phyloP scores from a whole-genome alignment of 176 grass and related monocot genomes.

The Rhynchospora breviuscula region DNA sequence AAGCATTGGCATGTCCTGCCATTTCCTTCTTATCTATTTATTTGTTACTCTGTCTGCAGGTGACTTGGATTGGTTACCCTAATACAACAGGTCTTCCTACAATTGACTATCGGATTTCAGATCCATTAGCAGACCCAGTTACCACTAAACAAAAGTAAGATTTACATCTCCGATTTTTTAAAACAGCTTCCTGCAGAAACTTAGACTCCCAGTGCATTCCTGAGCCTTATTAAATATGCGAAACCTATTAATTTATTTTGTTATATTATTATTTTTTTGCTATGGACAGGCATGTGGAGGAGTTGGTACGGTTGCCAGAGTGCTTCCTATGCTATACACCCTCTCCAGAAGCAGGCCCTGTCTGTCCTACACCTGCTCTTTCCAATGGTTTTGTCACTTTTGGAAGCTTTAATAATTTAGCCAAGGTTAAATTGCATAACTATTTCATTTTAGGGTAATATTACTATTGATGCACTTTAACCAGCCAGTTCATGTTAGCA shows the following conservation, averaged over 20 bases:
- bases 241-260: background rate
- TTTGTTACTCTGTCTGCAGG: constrained; percentile 32
- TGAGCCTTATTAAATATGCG: background rate
- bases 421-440: constrained; percentile 67
- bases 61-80: constrained; percentile 99
- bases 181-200: background rate
- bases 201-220: background rate
- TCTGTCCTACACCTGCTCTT: constrained; percentile 75
- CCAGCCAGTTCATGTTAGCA: background rate
- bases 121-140: constrained; percentile 72
- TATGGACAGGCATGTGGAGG: constrained; percentile 71
- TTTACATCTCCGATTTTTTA: background rate
- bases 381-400: constrained; percentile 94
- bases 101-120: constrained; percentile 95
- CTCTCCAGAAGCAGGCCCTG: constrained; percentile 93
- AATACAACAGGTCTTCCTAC: constrained; percentile 98
- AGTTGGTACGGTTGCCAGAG: constrained; percentile 80
- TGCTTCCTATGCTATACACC: constrained; percentile 97
- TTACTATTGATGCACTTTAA: background rate
- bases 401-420: constrained; percentile 98
- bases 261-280: too few species aligned
- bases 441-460: constrained; percentile 9
- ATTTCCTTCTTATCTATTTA: background rate
- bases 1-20: background rate
- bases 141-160: constrained; percentile 72